phyloP scores from a whole-genome alignment of 345 rosid genomes.

The Brassica carinata region DNA sequence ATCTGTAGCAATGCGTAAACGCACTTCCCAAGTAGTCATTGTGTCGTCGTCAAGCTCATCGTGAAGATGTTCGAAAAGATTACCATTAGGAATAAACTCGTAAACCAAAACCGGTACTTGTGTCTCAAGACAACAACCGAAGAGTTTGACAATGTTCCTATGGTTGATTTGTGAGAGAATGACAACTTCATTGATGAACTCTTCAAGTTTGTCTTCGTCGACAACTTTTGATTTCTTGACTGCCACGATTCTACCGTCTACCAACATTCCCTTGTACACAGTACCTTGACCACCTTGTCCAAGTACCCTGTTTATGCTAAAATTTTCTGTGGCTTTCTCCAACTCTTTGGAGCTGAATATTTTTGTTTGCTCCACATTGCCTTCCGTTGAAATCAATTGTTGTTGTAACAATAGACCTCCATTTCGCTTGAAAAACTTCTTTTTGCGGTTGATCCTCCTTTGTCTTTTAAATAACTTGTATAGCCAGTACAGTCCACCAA shows the following conservation, averaged over 20 bases:
- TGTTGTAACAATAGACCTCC: neutral
- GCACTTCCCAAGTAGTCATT: neutral
- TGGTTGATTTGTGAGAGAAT: constrained; percentile 1
- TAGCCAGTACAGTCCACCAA: neutral
- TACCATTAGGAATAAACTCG: constrained; percentile 2
- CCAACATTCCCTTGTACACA: neutral
- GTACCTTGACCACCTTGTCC: constrained; percentile 6
- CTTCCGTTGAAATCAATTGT: neutral
- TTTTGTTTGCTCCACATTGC: neutral
- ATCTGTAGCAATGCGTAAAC: constrained; percentile 2
- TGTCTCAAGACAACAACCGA: neutral
- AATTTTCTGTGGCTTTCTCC: neutral
- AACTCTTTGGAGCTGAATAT: neutral
- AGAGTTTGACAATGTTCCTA: constrained; percentile 4
- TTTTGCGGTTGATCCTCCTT: neutral
- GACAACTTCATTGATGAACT: constrained; percentile 3
- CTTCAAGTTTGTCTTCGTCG: neutral
- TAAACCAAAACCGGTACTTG: neutral
- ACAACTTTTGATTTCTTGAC: constrained; percentile 1
- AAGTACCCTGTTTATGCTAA: neutral
- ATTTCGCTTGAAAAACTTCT: neutral
- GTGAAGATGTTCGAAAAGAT: constrained; percentile 1
- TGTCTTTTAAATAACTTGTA: neutral
- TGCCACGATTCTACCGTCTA: neutral
- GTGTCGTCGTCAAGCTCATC: neutral